Evolutionary conservation across 306 rosid genomes (phyloP), one percentile per base, ranked within the genome.

Genomic region (Prosopis cineraria): DNA sequence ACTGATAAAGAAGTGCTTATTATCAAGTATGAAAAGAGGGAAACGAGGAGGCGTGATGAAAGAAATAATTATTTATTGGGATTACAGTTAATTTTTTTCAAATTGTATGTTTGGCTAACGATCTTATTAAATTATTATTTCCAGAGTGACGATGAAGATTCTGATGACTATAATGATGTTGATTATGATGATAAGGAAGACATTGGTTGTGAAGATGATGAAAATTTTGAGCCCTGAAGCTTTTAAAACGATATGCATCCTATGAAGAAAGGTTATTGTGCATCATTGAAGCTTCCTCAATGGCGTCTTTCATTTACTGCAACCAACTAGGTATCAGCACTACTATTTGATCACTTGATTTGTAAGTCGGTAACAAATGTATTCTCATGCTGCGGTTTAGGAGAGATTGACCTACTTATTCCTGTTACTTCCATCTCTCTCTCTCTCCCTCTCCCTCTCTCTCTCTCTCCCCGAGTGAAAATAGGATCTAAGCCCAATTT

Each of bases 81-180:
- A 70, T 67, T 34, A 37, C 70, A 59, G 22, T 47, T n/a, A 76
- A 72, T 50, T 66, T 76, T 78, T 1, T 68, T 14, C n/a, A 33
- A 50, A 34, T 33, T 82, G 41, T 56, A 10, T 6, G 27, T 25
- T 58, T 58, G 65, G 36, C 36, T 12, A 27, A 58, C 44, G 70
- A 72, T 52, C 40, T 79, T 78, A 2, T 72, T 10, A 22, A 50
- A 48, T 39, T 80, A 33, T 70, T 81, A 53, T 78, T 78, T 86
- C 82, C 90, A 91, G 97, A 79, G 83, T 64, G 94, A 85, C 68
- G 85, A 83, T 20, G 93, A 91, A 75, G 87, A 76, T 77, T 84
- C 86, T 31, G 87, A 80, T 78, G 81, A 27, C 6, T 33, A 75
- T 20, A 87, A 82, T 76, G 76, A 53, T 44, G 76, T 69, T 33